A percentile compares a stretch with the other conserved stretches of the same genome.
Evolutionary conservation across 192 early-diverging fungal species (phyloP).

Genomic region (Oehlia diaphana): DNA sequence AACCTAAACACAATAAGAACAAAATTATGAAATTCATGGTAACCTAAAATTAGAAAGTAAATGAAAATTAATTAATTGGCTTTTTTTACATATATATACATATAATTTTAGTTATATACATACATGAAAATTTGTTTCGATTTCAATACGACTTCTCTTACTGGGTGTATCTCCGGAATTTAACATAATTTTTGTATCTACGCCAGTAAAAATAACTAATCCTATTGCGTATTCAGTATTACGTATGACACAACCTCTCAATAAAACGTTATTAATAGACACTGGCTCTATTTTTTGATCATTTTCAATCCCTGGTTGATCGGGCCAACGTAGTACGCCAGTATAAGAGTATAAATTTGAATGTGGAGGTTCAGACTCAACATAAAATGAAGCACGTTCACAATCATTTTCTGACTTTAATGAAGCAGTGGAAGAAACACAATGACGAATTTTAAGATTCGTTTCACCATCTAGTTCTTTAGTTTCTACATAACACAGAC

Average conservation of each 20-base stretch:
- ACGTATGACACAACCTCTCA: conserved; percentile 89
- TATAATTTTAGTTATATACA: conserved; percentile 4
- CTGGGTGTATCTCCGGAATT: conserved; percentile 91
- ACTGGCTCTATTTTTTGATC: conserved; percentile 60
- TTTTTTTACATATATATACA: too few species aligned
- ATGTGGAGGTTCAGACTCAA: conserved; percentile 86
- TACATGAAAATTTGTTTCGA: conserved; percentile 88
- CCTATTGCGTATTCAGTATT: conserved; percentile 92
- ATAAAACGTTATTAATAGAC: conserved; percentile 76
- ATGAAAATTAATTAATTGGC: neutral
- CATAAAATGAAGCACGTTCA: conserved; percentile 58
- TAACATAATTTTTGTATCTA: conserved; percentile 96
- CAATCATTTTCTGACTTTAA: conserved; percentile 59
- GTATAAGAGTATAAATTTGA: conserved; percentile 88
- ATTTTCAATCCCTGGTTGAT: neutral
- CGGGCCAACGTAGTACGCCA: conserved; percentile 63
- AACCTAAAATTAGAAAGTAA: conserved; percentile 48
- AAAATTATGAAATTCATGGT: conserved; percentile 80
- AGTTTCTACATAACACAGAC: conserved; percentile 92
- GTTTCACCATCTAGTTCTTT: conserved; percentile 99
- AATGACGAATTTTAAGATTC: conserved; percentile 87
- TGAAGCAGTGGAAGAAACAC: conserved; percentile 60
- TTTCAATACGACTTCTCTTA: conserved; percentile 89
- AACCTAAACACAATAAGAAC: conserved; percentile 69
- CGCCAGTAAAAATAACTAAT: conserved; percentile 85